These are phyloP conservation scores for Bretschneidera sinensis DNA, from an alignment of 345 rosid genomes.

Conservation along the genomic window DNA sequence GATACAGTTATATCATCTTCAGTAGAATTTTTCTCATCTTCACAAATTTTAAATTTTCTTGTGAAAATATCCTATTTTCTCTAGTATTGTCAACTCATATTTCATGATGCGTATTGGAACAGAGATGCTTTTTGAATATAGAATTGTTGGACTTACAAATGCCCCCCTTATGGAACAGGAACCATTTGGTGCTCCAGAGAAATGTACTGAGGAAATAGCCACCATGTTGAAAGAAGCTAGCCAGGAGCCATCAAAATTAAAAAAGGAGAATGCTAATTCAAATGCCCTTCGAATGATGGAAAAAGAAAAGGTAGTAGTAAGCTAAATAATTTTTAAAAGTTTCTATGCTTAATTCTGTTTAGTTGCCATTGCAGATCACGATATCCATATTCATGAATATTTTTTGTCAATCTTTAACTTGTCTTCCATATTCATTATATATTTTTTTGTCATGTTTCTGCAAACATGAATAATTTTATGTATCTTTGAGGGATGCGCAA, in stretches of 20 bases:
- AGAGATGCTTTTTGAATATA: neutral
- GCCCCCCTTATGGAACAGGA: slow-evolving; percentile 25
- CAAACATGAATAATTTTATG: neutral
- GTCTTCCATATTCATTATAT: neutral
- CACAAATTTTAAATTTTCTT: neutral
- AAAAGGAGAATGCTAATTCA: slow-evolving; percentile 8
- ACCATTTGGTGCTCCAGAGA: slow-evolving; percentile 1
- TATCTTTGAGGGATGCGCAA: slow-evolving; percentile 13
- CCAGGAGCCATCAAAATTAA: slow-evolving; percentile 8
- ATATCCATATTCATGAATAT: neutral
- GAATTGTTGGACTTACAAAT: slow-evolving; percentile 7
- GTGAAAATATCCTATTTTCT: neutral
- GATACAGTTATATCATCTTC: neutral
- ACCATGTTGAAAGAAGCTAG: neutral
- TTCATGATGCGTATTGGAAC: too few species aligned
- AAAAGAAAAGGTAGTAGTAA: slow-evolving; percentile 18
- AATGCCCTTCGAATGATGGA: slow-evolving; percentile 4
- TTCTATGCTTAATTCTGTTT: neutral
- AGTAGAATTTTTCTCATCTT: neutral
- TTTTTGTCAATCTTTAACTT: neutral
- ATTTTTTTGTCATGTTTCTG: too few species aligned
- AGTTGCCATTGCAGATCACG: neutral
- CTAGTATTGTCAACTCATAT: neutral
- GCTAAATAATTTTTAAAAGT: neutral
- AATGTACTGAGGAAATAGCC: slow-evolving; percentile 4